Evolutionary conservation across 352 stramenopile species (phyloP), one percentile per base, ranked within the genome.

Genomic region (Pilasporangium apinafurcum): DNA sequence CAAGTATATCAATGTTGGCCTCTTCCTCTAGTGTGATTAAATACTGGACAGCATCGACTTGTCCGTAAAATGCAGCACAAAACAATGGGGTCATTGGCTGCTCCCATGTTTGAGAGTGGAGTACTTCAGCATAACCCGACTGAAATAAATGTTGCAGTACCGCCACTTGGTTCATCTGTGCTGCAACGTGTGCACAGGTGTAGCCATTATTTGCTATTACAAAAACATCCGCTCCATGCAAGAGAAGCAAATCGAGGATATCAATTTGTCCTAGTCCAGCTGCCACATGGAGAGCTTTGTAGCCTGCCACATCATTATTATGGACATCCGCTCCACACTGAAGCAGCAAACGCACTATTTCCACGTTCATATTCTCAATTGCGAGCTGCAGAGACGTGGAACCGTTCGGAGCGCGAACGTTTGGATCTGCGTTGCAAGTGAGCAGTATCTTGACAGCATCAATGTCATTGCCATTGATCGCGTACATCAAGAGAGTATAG

Each of bases 201-300:
- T n/a, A n/a, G n/a, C 30, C 17, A 26, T 35, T 36, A 18, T 56
- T 33, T 0, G 27, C 22, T 24, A 51, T 42, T 0, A 36, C n/a
- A 9, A 48, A 40, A 24, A 69, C 7, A 9, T 62, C 32, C 0
- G 55, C 60, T 29, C 60, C 55, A 14, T 44, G 37, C 24, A 53
- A 26, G 8, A 66, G 16, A n/a, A 69, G 30, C n/a, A 44, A 36
- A 28, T 53, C 48, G 3, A 52, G 31, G 9, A 46, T 47, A 3
- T 38, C 39, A 9, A 56, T 27, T 6, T 48, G 35, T 17, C 60
- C 55, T 18, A 60, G 44, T 5, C 57, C 47, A 5, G 48, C 47
- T 0, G 60, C 60, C n/a, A 59, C 46, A 29, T 62, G 51, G 14
- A 69, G 31, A 5, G 60, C 51, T 17, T 51, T 66, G 37, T 54